Conservation (phyloP, 805 yeast genomes). For the Wickerhamiella azymoides region DNA sequence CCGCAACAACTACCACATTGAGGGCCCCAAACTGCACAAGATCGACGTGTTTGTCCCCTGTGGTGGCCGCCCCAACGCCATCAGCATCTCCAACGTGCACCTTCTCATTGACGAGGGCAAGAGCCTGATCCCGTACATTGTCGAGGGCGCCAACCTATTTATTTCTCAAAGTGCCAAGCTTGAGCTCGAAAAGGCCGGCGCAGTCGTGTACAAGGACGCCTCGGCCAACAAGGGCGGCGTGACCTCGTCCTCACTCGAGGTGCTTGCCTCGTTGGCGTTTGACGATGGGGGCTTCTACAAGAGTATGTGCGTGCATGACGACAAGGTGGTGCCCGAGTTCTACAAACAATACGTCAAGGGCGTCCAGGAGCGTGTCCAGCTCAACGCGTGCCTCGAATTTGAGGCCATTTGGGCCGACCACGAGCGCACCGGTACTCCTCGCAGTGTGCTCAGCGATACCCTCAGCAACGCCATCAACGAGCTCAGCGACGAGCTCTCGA, state of each 20-base stretch:
- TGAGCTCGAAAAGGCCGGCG: slow-evolving; percentile 73
- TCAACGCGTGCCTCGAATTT: slow-evolving; percentile 76
- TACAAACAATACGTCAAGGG: slow-evolving; percentile 72
- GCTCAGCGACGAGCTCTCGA: slow-evolving; percentile 71
- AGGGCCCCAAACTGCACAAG: slow-evolving; percentile 46
- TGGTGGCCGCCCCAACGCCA: slow-evolving; percentile 97
- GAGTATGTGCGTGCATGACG: slow-evolving; percentile 57
- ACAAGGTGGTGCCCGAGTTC: slow-evolving; percentile 48
- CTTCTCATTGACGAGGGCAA: slow-evolving; percentile 58
- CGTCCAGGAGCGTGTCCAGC: slow-evolving; percentile 62
- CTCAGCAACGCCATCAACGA: slow-evolving; percentile 73
- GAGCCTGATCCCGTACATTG: slow-evolving; percentile 68
- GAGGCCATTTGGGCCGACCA: slow-evolving; percentile 73
- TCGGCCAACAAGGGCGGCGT: slow-evolving; percentile 98
- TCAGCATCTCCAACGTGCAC: slow-evolving; percentile 71
- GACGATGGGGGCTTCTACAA: slow-evolving; percentile 70
- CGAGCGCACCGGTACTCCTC: slow-evolving; percentile 46
- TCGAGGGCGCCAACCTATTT: slow-evolving; percentile 95
- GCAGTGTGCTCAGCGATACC: slow-evolving; percentile 57
- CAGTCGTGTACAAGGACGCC: slow-evolving; percentile 83
- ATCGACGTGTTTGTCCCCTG: slow-evolving; percentile 90
- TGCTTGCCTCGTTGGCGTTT: slow-evolving; percentile 82
- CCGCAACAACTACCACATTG: slow-evolving; percentile 81
- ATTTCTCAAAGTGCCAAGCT: slow-evolving; percentile 90
- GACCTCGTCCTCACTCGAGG: slow-evolving; percentile 91